Evolutionary conservation across 257 asterid genomes (phyloP), one percentile per base, ranked within the genome.

Genomic region (Solanum sejunctum): DNA sequence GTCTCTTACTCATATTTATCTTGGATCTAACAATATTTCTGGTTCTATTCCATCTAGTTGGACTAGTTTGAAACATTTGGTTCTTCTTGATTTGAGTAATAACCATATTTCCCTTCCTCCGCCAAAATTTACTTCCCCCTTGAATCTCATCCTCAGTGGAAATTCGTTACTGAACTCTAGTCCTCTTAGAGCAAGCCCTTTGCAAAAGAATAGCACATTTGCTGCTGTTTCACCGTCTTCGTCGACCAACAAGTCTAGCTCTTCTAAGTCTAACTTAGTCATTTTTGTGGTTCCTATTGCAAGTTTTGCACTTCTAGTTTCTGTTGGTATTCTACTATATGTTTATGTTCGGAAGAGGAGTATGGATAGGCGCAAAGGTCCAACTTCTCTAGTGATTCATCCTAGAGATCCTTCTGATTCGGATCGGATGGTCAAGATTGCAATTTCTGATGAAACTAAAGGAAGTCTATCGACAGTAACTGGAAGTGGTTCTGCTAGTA

Each of bases 351-450:
- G 88, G 80, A 94, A 87, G 89, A 91, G 84, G 92, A 93, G 90
- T 32, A 89, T 84, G 56, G 85, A 73, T 5, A 43, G 84, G 4
- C 66, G 23, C 49, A 88, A 78, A 49, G 78, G 91, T 82, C 91
- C 93, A 32, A 90, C 89, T 87, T 92, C 95, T 58, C 84, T 95
- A 2, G 97, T 93, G 84, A 81, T 94, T 87, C 97, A 94, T 87
- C 99, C 99, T n/a, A 84, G 95, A 80, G 93, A 88, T 45, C 91
- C 96, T 7, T 92, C 93, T 10, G 94, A 90, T 88, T 85, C 91
- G 0, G 94, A 91, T 54, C 89, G 85, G 16, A 36, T 84, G 52
- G 90, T 93, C 78, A 95, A 95, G 92, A 89, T 95, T 80, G 93
- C 58, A 41, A 90, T 94, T 47, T 89, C 94, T 2, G 89, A 91